Percentiles rank a stretch among this genome's conserved stretches.
Evolutionary conservation across 371 early-diverging fungal species (phyloP).

Genomic region (Globomyces sp.): DNA sequence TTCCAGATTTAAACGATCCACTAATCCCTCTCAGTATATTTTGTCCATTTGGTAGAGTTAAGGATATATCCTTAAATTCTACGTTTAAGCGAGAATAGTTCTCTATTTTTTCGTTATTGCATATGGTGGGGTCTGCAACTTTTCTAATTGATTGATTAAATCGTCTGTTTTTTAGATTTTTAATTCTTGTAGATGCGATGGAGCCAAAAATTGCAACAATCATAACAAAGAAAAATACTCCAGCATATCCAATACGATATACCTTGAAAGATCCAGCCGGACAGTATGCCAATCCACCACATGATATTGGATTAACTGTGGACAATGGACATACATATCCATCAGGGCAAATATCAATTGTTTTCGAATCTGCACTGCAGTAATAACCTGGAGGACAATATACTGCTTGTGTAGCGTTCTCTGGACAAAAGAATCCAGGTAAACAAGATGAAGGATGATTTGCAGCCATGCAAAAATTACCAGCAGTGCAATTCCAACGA

Average conservation of each 20-base stretch:
- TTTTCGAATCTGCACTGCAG: slow-evolving; percentile 29
- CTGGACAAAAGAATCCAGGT: too few relatives aligned
- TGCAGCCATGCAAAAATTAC: slow-evolving; percentile 18
- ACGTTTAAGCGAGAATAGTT: too few relatives aligned
- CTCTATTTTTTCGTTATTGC: too few relatives aligned
- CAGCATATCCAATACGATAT: background rate
- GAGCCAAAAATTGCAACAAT: background rate
- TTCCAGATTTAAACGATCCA: slow-evolving; percentile 50
- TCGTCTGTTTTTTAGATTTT: background rate
- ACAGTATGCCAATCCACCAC: background rate
- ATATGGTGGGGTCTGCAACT: too few relatives aligned
- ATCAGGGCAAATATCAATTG: slow-evolving; percentile 21
- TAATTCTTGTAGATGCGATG: background rate
- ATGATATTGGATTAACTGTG: background rate
- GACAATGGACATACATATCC: slow-evolving; percentile 16
- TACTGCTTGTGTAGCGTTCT: slow-evolving; percentile 21
- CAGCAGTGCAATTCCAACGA: slow-evolving; percentile 5
- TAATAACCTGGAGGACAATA: slow-evolving; percentile 38
- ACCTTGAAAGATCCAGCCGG: background rate
- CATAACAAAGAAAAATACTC: background rate
- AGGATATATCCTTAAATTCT: slow-evolving; percentile 7
- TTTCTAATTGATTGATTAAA: background rate
- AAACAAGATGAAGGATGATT: background rate
- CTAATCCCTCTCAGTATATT: slow-evolving; percentile 52
- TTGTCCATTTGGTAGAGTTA: slow-evolving; percentile 1